phyloP scores from a whole-genome alignment of 495 filamentous ascomycete genomes.

The Xylaria flabelliformis region DNA sequence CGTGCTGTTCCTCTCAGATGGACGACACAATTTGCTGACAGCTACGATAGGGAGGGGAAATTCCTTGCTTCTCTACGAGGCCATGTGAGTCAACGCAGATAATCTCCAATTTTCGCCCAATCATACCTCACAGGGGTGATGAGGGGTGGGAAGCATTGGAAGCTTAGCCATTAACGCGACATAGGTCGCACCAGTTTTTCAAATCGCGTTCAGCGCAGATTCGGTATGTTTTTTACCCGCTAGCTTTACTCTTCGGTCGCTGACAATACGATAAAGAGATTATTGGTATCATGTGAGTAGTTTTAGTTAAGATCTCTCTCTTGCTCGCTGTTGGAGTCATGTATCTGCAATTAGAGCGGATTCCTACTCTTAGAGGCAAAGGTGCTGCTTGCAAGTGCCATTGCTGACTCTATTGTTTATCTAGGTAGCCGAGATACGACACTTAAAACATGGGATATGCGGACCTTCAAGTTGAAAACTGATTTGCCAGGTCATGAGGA shows the following conservation, averaged over 20 bases:
- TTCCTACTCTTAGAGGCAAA: constrained; percentile 67
- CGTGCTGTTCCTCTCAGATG: constrained; percentile 35
- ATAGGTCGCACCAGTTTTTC: constrained; percentile 82
- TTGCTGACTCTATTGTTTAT: not conserved
- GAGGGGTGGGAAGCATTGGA: not conserved
- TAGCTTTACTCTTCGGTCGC: constrained; percentile 6
- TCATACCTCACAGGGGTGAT: not conserved
- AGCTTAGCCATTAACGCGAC: constrained; percentile 27
- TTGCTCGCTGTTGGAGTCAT: not conserved
- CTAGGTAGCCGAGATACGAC: constrained; percentile 76
- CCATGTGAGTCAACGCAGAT: constrained; percentile 59
- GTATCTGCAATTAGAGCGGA: constrained; percentile 26
- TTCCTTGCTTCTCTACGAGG: constrained; percentile 88
- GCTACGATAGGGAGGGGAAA: constrained; percentile 60
- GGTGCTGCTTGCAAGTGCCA: not conserved
- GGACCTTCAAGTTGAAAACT: constrained; percentile 77
- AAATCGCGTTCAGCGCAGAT: constrained; percentile 89
- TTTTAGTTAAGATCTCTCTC: not conserved
- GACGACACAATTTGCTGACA: constrained; percentile 24
- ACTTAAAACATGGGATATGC: constrained; percentile 90
- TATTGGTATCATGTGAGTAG: constrained; percentile 28
- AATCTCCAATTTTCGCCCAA: not conserved
- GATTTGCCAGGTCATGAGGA: constrained; percentile 95
- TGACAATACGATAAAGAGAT: constrained; percentile 17
- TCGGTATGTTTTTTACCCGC: constrained; percentile 47